These are phyloP conservation scores for Chaetomium tenue DNA, from an alignment of 495 filamentous ascomycete genomes.

Conservation along the genomic window DNA sequence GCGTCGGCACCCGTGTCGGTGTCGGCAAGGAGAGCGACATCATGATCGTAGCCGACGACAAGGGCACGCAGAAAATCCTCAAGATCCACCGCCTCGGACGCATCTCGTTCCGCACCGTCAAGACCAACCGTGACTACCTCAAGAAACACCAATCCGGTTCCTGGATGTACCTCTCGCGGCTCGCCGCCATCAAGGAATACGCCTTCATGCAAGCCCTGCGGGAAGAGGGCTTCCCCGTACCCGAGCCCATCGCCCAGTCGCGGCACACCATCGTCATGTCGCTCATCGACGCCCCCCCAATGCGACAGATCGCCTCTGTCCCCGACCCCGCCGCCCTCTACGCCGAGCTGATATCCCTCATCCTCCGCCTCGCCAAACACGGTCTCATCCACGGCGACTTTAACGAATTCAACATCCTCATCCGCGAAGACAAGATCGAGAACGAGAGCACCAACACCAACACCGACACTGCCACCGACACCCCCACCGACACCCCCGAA, in stretches of 20 bases:
- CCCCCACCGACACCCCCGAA: too few species aligned
- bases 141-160: slow-evolving; percentile 68
- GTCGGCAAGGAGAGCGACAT: slow-evolving; percentile 98
- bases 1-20: slow-evolving; percentile 90
- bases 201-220: slow-evolving; percentile 85
- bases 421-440: slow-evolving; percentile 63
- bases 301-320: slow-evolving; percentile 78
- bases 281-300: slow-evolving; percentile 81
- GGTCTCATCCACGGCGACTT: slow-evolving; percentile 98
- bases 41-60: slow-evolving; percentile 76
- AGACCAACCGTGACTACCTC: slow-evolving; percentile 93
- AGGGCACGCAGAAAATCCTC: slow-evolving; percentile 65
- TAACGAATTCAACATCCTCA: slow-evolving; percentile 98
- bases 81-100: slow-evolving; percentile 92
- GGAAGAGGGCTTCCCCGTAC: slow-evolving; percentile 83
- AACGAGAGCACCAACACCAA: slow-evolving; percentile 26
- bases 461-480: too few species aligned
- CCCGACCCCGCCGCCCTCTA: slow-evolving; percentile 78
- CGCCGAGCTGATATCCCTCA: slow-evolving; percentile 81
- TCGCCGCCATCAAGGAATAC: slow-evolving; percentile 89
- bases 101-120: slow-evolving; percentile 95
- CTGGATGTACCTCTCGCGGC: slow-evolving; percentile 96
- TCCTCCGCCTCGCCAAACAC: slow-evolving; percentile 76
- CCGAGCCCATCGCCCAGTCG: slow-evolving; percentile 78
- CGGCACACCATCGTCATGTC: slow-evolving; percentile 96